Percentiles rank a stretch among this genome's conserved stretches.
Evolutionary conservation across 1,284 basidiomycete genomes (phyloP).

Genomic region (Tilletia horrida): DNA sequence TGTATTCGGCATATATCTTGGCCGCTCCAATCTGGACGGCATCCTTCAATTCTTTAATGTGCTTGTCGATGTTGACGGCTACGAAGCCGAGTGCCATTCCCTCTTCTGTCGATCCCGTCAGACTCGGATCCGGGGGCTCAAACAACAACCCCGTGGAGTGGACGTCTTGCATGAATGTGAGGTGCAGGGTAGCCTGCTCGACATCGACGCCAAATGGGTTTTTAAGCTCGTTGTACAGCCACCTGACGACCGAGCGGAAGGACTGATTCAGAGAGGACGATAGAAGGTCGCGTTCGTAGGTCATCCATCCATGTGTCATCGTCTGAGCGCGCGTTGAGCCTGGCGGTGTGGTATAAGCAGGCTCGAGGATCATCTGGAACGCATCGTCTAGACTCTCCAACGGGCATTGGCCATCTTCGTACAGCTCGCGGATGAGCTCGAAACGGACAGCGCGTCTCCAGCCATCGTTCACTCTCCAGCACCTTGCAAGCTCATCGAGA

Average conservation of each 20-base stretch:
- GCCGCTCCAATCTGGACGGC: constrained; percentile 69
- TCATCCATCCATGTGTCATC: constrained; percentile 66
- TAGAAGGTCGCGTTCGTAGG: constrained; percentile 67
- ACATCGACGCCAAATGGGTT: constrained; percentile 51
- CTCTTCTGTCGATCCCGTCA: no score
- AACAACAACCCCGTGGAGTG: constrained; percentile 43
- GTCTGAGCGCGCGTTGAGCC: constrained; percentile 64
- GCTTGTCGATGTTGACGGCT: constrained; percentile 34
- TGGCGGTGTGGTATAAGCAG: not conserved
- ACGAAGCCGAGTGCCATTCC: not conserved
- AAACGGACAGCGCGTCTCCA: constrained; percentile 78
- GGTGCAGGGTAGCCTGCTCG: constrained; percentile 38
- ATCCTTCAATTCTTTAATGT: constrained; percentile 53
- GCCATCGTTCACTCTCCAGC: constrained; percentile 81
- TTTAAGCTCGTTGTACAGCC: constrained; percentile 77
- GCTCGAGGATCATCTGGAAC: not conserved
- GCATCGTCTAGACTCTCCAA: constrained; percentile 75
- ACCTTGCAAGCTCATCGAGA: constrained; percentile 77
- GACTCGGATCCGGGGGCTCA: constrained; percentile 11
- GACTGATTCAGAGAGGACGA: constrained; percentile 54
- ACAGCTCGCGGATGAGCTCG: constrained; percentile 80
- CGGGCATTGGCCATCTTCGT: constrained; percentile 84
- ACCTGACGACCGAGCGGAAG: constrained; percentile 80
- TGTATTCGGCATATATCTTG: constrained; percentile 64
- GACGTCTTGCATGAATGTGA: constrained; percentile 50